Conservation (phyloP, 2,329 filamentous ascomycete species). For the Fusarium redolens region DNA sequence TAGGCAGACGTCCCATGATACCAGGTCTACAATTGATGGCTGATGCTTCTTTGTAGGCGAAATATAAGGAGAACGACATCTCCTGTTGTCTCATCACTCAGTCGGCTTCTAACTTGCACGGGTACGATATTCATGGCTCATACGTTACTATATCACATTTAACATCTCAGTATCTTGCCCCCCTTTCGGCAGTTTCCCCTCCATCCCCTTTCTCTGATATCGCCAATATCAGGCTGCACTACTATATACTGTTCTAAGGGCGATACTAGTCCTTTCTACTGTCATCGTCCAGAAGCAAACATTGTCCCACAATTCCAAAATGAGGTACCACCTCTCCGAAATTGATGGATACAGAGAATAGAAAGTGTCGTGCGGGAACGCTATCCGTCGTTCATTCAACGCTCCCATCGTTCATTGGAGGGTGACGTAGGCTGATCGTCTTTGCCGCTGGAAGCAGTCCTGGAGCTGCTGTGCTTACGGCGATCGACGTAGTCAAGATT, state of each 20-base stretch:
- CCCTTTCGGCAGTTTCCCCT: background rate
- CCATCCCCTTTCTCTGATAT: background rate
- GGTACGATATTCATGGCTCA: background rate
- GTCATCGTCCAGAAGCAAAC: slow-evolving; percentile 22
- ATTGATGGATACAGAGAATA: slow-evolving; percentile 20
- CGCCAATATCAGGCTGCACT: background rate
- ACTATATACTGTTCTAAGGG: background rate
- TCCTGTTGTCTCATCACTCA: background rate
- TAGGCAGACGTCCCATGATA: slow-evolving; percentile 12
- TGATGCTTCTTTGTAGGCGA: background rate
- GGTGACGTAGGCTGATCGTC: slow-evolving; percentile 39
- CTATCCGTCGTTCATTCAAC: background rate
- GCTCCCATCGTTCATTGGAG: slow-evolving; percentile 27
- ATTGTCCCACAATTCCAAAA: slow-evolving; percentile 25
- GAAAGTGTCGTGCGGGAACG: background rate
- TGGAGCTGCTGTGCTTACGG: slow-evolving; percentile 31
- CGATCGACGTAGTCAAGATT: slow-evolving; percentile 15
- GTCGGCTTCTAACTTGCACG: background rate
- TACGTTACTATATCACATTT: slow-evolving; percentile 33
- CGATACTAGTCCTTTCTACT: background rate
- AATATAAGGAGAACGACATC: background rate
- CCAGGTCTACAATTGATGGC: slow-evolving; percentile 1
- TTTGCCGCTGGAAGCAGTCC: slow-evolving; percentile 40
- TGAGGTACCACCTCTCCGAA: slow-evolving; percentile 5
- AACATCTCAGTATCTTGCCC: slow-evolving; percentile 8